These are phyloP conservation scores for Pulveroboletus sp. DNA, from an alignment of 768 basidiomycete genomes.

Conservation along the genomic window DNA sequence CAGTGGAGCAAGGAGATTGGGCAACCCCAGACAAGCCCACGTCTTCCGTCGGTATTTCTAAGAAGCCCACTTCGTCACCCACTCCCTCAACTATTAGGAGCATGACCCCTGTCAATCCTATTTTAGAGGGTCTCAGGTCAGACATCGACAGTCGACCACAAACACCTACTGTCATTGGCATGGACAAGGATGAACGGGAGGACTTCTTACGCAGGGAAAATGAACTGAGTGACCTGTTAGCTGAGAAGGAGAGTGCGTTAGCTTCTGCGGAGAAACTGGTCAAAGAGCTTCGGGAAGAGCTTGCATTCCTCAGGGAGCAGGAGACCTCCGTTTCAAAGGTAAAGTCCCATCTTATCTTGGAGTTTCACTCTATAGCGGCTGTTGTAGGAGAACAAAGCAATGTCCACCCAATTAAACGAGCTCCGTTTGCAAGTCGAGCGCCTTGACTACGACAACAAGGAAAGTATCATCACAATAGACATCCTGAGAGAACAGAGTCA, in stretches of 20 bases:
- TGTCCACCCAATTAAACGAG: constrained; percentile 92
- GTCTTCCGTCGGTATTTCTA: constrained; percentile 39
- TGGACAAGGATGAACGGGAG: constrained; percentile 96
- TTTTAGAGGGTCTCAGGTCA: constrained; percentile 62
- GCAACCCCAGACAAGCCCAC: constrained; percentile 59
- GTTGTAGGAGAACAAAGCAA: constrained; percentile 83
- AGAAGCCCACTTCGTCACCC: constrained; percentile 51
- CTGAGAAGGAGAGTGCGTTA: constrained; percentile 85
- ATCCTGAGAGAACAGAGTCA: constrained; percentile 92
- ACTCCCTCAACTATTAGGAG: constrained; percentile 64
- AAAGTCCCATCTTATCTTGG: constrained; percentile 11
- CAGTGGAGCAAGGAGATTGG: constrained; percentile 83
- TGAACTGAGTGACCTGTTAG: constrained; percentile 88
- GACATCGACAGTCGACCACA: constrained; percentile 83
- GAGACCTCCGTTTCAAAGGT: constrained; percentile 76
- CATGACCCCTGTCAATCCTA: constrained; percentile 71
- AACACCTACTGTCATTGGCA: constrained; percentile 81
- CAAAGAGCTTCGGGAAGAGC: constrained; percentile 83
- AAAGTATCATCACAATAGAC: constrained; percentile 87
- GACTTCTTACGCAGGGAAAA: constrained; percentile 97
- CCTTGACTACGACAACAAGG: constrained; percentile 94
- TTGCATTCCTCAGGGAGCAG: constrained; percentile 87
- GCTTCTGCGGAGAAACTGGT: constrained; percentile 79
- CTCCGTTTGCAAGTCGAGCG: constrained; percentile 87
- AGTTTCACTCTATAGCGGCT: constrained; percentile 7